These are phyloP conservation scores for Alloascoidea hylecoeti DNA, from an alignment of 805 yeast genomes.

Conservation along the genomic window DNA sequence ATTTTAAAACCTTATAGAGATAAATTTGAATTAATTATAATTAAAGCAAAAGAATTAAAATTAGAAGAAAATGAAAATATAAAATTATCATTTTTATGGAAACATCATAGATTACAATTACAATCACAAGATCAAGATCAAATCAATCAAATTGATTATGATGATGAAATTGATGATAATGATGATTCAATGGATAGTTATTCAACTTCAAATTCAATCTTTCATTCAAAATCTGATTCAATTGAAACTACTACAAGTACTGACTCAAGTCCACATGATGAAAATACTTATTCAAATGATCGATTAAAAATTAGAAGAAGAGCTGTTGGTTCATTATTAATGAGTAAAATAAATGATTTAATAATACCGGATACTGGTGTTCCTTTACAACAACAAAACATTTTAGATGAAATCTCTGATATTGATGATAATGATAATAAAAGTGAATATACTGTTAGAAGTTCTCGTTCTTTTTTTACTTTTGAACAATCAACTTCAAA, in stretches of 20 bases:
- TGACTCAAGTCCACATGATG: neutral
- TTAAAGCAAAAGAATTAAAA: too few species aligned
- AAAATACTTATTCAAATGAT: neutral
- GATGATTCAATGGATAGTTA: conserved; percentile 1
- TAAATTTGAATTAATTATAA: too few species aligned
- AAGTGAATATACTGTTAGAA: neutral
- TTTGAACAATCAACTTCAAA: too few species aligned
- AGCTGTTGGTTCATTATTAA: neutral
- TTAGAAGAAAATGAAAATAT: neutral
- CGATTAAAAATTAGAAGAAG: neutral
- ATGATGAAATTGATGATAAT: neutral
- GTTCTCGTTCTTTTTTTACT: too few species aligned
- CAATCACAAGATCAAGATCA: neutral
- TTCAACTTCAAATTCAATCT: conserved; percentile 1
- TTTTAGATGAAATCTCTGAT: neutral
- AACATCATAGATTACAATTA: neutral
- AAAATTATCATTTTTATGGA: neutral
- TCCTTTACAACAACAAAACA: too few species aligned
- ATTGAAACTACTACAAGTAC: neutral
- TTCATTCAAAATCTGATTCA: neutral
- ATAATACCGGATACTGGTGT: neutral
- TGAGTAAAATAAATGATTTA: neutral
- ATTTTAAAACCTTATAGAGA: neutral
- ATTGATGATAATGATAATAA: neutral
- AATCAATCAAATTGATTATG: neutral